Evolutionary conservation across 306 rosid species (phyloP), one percentile per base, ranked within the genome.

Genomic region (Potentilla sterilis): DNA sequence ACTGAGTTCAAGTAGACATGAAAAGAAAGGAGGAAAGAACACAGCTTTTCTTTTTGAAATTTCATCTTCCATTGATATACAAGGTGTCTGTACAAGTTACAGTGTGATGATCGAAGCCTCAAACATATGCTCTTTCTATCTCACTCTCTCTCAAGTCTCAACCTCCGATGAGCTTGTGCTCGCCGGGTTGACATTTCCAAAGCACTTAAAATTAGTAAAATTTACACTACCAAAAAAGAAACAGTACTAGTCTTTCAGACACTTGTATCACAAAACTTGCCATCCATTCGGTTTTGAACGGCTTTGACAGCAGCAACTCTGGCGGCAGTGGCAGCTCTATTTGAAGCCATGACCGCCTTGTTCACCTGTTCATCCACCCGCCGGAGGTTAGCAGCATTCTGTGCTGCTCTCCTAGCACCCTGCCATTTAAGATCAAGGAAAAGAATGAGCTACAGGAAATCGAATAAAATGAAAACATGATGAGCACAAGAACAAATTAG

Each of bases 241-340:
- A 71, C 85, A 74, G 82, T 65, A 77, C 78, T 3, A 22, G 48
- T 44, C 35, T 79, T 75, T 79, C 67, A 85, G 79, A 87, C 97
- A 63, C 46, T 69, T 48, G 88, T 84, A 34, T 89, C 89, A 24
- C 97, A 96, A 89, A 90, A 92, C 70, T 90, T 88, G 59, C 99
- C 99, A 79, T 92, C 90, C 87, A 96, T 92, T 61, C 89, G 87
- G 85, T 90, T 96, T 75, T 92, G 98, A 82, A 96, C 99, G 43
- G 99, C 98, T 80, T 92, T 96, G 49, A 96, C 93, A 12, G 99
- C 99, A 57, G 98, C 98, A 73, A 96, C 98, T 92, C 99, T 87
- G 55, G 98, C 98, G 42, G 98, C 99, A 13, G 89, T 86, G 78
- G 99, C 99, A 4, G 96, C 96, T 63, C 90, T 86, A 76, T 91